Evolutionary conservation across 768 basidiomycete genomes (phyloP).

Genomic region (Tylopilus vinaceipallidus): DNA sequence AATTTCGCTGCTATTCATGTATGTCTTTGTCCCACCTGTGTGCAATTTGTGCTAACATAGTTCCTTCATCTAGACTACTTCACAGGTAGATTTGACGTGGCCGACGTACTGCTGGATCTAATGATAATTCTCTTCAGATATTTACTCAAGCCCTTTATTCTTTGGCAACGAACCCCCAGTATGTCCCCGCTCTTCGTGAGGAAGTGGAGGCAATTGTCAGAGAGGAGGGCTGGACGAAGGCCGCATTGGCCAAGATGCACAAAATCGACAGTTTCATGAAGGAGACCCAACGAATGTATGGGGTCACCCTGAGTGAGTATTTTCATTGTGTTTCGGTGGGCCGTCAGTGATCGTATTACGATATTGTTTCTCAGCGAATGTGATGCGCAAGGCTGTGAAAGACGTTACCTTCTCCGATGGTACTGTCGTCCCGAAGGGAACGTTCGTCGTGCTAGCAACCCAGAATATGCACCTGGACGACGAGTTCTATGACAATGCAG

Average conservation of each 20-base stretch:
- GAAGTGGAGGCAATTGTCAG: slow-evolving; percentile 13
- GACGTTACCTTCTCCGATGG: slow-evolving; percentile 35
- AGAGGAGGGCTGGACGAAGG: slow-evolving; percentile 21
- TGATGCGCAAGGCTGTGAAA: slow-evolving; percentile 11
- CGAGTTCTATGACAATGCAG: neutral
- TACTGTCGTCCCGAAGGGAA: slow-evolving; percentile 35
- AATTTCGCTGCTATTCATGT: slow-evolving; percentile 27
- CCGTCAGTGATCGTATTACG: too few species aligned
- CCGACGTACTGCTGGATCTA: neutral
- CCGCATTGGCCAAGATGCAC: slow-evolving; percentile 11
- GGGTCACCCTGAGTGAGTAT: slow-evolving; percentile 24
- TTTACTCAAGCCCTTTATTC: slow-evolving; percentile 10
- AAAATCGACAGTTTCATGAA: slow-evolving; percentile 20
- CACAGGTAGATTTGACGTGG: slow-evolving; percentile 3
- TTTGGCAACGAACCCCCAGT: slow-evolving; percentile 15
- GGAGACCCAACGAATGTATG: slow-evolving; percentile 29
- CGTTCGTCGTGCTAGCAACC: slow-evolving; percentile 23
- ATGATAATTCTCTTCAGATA: neutral
- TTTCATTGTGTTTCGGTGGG: too few species aligned
- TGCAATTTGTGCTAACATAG: too few species aligned
- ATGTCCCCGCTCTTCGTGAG: slow-evolving; percentile 12
- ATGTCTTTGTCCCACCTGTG: neutral
- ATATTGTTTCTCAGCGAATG: slow-evolving; percentile 2
- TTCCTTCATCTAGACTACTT: slow-evolving; percentile 2
- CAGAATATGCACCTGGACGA: slow-evolving; percentile 23